Conservation (phyloP, 495 filamentous ascomycete species). For the Aspergillus indologenus region DNA sequence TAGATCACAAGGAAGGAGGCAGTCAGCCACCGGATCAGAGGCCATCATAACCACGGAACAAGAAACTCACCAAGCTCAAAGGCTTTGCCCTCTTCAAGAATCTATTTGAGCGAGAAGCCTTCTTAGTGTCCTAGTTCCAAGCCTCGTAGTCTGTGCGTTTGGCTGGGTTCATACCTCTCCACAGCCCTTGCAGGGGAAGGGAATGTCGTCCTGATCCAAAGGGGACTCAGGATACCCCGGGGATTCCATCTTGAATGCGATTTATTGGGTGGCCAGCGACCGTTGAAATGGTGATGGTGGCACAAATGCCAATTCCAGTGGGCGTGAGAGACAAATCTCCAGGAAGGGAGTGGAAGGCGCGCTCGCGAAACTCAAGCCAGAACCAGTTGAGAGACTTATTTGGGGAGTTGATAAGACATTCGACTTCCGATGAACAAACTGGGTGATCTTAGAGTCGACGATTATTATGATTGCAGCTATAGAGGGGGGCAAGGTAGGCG, state of each 20-base stretch:
- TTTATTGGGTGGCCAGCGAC: slow-evolving; percentile 5
- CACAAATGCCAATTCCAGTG: background rate
- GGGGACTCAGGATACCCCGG: slow-evolving; percentile 69
- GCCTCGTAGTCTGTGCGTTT: slow-evolving; percentile 2
- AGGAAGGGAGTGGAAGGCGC: slow-evolving; percentile 8
- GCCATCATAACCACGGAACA: slow-evolving; percentile 4
- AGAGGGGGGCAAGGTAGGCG: background rate
- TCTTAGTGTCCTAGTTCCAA: slow-evolving; percentile 12
- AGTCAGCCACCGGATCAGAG: slow-evolving; percentile 6
- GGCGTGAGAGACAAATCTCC: background rate
- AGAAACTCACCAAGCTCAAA: slow-evolving; percentile 86
- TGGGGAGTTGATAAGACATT: slow-evolving; percentile 10
- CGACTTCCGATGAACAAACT: slow-evolving; percentile 13
- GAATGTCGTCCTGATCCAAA: slow-evolving; percentile 82
- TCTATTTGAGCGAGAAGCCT: slow-evolving; percentile 47
- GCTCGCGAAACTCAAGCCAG: slow-evolving; percentile 16
- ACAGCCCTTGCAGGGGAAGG: slow-evolving; percentile 94
- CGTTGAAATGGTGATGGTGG: background rate
- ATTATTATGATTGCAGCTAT: slow-evolving; percentile 1
- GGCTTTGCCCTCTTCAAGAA: slow-evolving; percentile 96
- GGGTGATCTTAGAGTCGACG: slow-evolving; percentile 1
- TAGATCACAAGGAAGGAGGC: slow-evolving; percentile 36
- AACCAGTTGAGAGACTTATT: slow-evolving; percentile 13
- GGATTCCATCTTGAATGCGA: slow-evolving; percentile 37
- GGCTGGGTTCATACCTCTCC: slow-evolving; percentile 74